These are phyloP conservation scores for Clavispora asparagi DNA, from an alignment of 805 yeast genomes.

Conservation along the genomic window DNA sequence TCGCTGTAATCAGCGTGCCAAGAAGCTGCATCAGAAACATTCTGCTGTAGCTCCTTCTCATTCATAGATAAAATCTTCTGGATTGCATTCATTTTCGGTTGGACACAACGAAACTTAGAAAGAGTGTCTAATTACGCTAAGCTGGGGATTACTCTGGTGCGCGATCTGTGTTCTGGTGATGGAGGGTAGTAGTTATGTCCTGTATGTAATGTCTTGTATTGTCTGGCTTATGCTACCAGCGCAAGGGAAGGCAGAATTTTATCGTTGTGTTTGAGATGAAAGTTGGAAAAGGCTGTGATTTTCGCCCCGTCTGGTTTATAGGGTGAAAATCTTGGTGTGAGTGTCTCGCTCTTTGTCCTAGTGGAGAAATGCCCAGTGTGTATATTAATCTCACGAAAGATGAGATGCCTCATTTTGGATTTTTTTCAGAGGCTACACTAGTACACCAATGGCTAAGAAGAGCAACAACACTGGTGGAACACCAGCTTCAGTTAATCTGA, in stretches of 20 bases:
- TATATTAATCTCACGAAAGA: not conserved
- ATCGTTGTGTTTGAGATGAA: too few species aligned
- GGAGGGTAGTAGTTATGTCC: not conserved
- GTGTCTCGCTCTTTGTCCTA: not conserved
- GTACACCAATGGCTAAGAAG: slow-evolving; percentile 11
- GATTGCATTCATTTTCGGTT: slow-evolving; percentile 29
- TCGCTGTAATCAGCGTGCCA: slow-evolving; percentile 88
- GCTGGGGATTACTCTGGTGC: not conserved
- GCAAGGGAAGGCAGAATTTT: too few species aligned
- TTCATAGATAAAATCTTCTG: slow-evolving; percentile 51
- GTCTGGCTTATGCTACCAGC: too few species aligned
- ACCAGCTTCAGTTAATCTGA: slow-evolving; percentile 3
- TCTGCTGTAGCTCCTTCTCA: slow-evolving; percentile 59
- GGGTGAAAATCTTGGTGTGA: too few species aligned
- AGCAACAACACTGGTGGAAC: slow-evolving; percentile 2
- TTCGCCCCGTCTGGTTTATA: too few species aligned
- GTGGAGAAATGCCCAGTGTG: not conserved
- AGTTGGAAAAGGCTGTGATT: too few species aligned
- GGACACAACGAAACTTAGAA: not conserved
- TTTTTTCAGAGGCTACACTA: not conserved
- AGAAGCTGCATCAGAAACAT: slow-evolving; percentile 58
- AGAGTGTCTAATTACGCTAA: not conserved
- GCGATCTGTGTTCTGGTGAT: not conserved
- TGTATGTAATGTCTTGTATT: not conserved
- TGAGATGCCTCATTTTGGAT: not conserved